Evolutionary conservation across 2,329 filamentous ascomycete species (phyloP), one percentile per base, ranked within the genome.

Genomic region (Thyridium curvatum): DNA sequence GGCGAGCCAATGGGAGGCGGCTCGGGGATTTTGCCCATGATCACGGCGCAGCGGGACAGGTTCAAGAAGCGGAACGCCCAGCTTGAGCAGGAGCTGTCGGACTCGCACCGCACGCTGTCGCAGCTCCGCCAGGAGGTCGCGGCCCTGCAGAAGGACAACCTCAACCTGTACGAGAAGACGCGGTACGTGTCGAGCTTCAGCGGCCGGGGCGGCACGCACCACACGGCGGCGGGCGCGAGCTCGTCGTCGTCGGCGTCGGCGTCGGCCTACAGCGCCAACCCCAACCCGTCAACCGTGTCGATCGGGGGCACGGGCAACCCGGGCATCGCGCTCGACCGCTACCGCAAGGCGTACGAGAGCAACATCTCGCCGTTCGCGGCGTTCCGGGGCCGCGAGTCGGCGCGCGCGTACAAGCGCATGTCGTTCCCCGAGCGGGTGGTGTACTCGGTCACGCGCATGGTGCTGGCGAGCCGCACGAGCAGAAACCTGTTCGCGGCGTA

Each of bases 41-140:
- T 98, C 38, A 95, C 93, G 28, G 93, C 94, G 2, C 94, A 98
- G 64, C 84, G 93, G 45, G 93, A 98, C 64, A 87, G 93, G 37
- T 98, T 97, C 77, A 97, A 96, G 72, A 88, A 94, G 69, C 87
- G 90, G 55, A 97, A 95, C 48, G 69, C 80, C 0, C 86, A 98
- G 58, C 77, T 98, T 16, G 93, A 97, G 64, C 79, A 85, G 43
- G 91, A 97, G 55, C 71, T 97, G 9, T 88, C 89, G 6, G 89
- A 94, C 48, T 77, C 78, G 28, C 88, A 97, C 60, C 76, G 79
- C 34, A 85, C 78, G 1, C 81, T 96, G 16, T 91, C 89, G 15
- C 84, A 90, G 29, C 71, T 98, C 34, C 81, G 93, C 32, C 87
- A 94, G 52, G 93, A 98, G 59, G 80, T 97, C 43, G 84, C 89